Percentiles rank a stretch among this genome's conserved stretches.
Evolutionary conservation across 1,284 basidiomycete species (phyloP).

Genomic region (Ceratobasidium sp.): DNA sequence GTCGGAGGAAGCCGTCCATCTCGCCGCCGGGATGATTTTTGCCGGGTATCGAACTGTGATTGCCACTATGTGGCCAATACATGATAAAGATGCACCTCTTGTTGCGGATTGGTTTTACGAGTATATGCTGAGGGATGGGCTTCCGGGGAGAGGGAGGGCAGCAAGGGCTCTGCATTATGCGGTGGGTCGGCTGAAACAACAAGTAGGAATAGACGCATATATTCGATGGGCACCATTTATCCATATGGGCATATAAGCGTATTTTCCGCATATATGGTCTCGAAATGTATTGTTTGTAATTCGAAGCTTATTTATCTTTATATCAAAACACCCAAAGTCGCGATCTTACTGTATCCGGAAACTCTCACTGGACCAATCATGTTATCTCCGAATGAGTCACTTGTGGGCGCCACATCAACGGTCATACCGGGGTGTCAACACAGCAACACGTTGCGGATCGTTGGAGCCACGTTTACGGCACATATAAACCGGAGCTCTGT

Average conservation of each 20-base stretch:
- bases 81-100: not conserved
- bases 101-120: not conserved
- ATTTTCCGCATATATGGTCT: no score
- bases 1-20: not conserved
- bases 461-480: slow-evolving; percentile 1
- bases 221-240: not conserved
- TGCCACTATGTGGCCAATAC: slow-evolving; percentile 2
- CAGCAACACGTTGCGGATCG: slow-evolving; percentile 6
- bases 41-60: slow-evolving; percentile 12
- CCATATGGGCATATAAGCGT: not conserved
- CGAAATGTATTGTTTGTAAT: no score
- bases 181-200: not conserved
- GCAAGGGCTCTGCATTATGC: not conserved
- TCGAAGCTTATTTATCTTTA: no score
- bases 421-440: not conserved
- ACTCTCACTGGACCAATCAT: not conserved
- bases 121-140: no score
- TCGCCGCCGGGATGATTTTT: not conserved
- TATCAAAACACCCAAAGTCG: no score
- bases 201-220: not conserved
- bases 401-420: not conserved
- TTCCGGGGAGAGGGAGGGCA: not conserved
- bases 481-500: not conserved
- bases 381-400: not conserved
- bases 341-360: not conserved